Evolutionary conservation across 495 filamentous ascomycete species (phyloP).

Genomic region (Daldinia loculata): DNA sequence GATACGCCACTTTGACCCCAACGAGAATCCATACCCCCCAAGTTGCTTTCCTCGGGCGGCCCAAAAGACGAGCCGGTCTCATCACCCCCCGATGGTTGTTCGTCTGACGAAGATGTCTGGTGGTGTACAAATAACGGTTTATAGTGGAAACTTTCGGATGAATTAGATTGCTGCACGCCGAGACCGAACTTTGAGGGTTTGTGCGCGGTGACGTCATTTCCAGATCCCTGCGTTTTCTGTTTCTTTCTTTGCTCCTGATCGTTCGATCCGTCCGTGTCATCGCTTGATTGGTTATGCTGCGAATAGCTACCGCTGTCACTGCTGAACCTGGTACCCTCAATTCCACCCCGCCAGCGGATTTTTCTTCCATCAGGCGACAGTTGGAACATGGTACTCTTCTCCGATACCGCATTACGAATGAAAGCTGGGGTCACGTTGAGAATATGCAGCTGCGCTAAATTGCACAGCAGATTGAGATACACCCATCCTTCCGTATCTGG

Average conservation of each 20-base stretch:
- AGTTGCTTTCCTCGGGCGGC: slow-evolving; percentile 51
- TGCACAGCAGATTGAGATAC: slow-evolving; percentile 81
- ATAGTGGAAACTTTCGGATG: slow-evolving; percentile 64
- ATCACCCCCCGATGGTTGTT: slow-evolving; percentile 52
- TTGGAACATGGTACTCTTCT: slow-evolving; percentile 74
- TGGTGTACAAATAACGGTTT: slow-evolving; percentile 67
- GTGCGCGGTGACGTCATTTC: slow-evolving; percentile 42
- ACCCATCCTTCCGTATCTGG: slow-evolving; percentile 73
- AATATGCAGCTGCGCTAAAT: slow-evolving; percentile 82
- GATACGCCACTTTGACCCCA: slow-evolving; percentile 55
- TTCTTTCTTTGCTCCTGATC: slow-evolving; percentile 49
- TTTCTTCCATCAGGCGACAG: slow-evolving; percentile 76
- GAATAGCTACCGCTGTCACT: slow-evolving; percentile 62
- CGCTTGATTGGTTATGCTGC: slow-evolving; percentile 51
- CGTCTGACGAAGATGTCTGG: slow-evolving; percentile 50
- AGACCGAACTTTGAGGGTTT: slow-evolving; percentile 51
- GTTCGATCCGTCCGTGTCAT: slow-evolving; percentile 53
- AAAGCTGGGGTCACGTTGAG: slow-evolving; percentile 78
- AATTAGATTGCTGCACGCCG: slow-evolving; percentile 47
- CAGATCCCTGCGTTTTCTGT: slow-evolving; percentile 49
- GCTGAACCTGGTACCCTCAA: slow-evolving; percentile 65
- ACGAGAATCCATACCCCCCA: slow-evolving; percentile 49
- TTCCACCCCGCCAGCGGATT: slow-evolving; percentile 76
- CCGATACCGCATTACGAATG: slow-evolving; percentile 70
- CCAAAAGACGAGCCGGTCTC: slow-evolving; percentile 49